phyloP scores from a whole-genome alignment of 2,329 filamentous ascomycete species.

The Cladosporium sp. region DNA sequence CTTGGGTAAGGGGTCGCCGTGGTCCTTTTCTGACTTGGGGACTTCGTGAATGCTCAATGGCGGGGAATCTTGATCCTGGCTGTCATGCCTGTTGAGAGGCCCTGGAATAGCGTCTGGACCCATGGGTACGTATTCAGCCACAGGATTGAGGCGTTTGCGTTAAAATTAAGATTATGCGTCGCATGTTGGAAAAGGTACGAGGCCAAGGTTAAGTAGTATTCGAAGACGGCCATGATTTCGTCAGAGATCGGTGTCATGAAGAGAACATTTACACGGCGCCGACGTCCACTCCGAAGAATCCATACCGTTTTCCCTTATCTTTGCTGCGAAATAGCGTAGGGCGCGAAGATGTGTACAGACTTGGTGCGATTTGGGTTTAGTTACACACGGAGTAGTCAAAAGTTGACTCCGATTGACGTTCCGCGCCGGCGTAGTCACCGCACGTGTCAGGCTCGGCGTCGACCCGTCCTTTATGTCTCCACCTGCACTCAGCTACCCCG shows the following conservation, averaged over 20 bases:
- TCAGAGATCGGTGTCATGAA: background rate
- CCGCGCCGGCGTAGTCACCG: too few relatives aligned
- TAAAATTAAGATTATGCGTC: background rate
- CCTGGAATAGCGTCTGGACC: background rate
- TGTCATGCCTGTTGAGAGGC: background rate
- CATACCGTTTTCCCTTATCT: background rate
- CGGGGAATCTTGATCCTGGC: too few relatives aligned
- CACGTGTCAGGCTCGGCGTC: too few relatives aligned
- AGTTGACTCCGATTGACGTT: background rate
- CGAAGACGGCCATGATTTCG: background rate
- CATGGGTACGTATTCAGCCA: background rate
- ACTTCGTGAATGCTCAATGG: constrained; percentile 2
- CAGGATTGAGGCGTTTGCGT: background rate
- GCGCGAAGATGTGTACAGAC: background rate
- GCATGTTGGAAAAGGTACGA: background rate
- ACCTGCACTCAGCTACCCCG: too few relatives aligned
- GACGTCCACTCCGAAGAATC: constrained; percentile 1
- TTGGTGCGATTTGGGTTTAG: too few relatives aligned
- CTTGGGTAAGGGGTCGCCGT: background rate
- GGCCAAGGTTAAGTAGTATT: background rate
- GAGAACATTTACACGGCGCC: background rate
- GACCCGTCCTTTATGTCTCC: too few relatives aligned
- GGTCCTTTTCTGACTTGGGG: constrained; percentile 1
- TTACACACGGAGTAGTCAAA: background rate
- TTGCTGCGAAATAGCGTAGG: background rate